phyloP scores from a whole-genome alignment of 176 grass and related monocot species.

The Juncus inflexus region DNA sequence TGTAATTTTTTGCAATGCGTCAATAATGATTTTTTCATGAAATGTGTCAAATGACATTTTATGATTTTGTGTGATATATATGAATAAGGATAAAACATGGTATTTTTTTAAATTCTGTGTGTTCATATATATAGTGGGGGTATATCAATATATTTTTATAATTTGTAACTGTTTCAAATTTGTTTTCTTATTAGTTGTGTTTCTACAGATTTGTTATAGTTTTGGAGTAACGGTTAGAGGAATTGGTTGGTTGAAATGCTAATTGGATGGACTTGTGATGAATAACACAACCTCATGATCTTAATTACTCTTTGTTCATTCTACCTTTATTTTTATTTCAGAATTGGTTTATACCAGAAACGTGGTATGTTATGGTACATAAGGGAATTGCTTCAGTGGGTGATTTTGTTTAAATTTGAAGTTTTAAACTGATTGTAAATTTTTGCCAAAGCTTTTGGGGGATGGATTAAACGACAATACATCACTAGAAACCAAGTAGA shows the following conservation, averaged over 20 bases:
- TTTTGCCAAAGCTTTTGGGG: no score
- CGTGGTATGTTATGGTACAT: no score
- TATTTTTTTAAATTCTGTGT: conserved; percentile 8
- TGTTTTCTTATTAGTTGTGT: neutral
- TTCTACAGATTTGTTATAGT: conserved; percentile 18
- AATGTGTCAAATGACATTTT: conserved; percentile 14
- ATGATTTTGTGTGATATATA: neutral
- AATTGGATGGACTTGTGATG: conserved; percentile 20
- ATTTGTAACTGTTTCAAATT: conserved; percentile 1
- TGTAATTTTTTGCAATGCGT: no score
- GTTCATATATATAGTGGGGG: neutral
- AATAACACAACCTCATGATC: conserved; percentile 26
- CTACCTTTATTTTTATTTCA: no score
- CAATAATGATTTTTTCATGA: no score
- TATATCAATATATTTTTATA: no score
- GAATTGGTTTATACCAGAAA: no score
- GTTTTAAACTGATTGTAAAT: no score
- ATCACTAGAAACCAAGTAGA: no score
- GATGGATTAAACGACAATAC: no score
- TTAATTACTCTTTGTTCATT: neutral
- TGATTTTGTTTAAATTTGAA: no score
- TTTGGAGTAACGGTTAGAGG: neutral
- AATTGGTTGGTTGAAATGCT: conserved; percentile 8
- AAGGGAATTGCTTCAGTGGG: no score
- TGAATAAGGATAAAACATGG: neutral